phyloP scores from a whole-genome alignment of 768 basidiomycete genomes.

The Tulasnella sp. region DNA sequence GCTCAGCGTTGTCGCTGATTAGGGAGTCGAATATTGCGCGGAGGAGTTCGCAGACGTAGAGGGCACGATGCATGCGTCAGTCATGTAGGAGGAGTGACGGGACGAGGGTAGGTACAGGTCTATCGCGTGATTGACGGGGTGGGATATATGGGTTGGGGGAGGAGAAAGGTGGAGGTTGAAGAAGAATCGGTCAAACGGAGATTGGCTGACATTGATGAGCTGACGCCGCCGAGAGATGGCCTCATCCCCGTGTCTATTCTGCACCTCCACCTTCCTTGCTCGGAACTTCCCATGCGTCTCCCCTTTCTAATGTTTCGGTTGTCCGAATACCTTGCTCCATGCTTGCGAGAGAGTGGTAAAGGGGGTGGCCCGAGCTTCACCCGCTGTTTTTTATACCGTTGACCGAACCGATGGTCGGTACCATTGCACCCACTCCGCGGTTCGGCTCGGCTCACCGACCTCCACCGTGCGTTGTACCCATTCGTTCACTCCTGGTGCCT shows the following conservation, averaged over 20 bases:
- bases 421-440: not conserved
- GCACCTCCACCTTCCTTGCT: not conserved
- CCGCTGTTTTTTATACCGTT: not conserved
- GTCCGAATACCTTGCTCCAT: not conserved
- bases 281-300: not conserved
- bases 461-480: not conserved
- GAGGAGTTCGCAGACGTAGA: slow-evolving; percentile 13
- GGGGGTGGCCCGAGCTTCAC: not conserved
- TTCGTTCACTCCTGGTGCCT: not conserved
- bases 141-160: not conserved
- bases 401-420: not conserved
- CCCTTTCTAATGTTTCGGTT: not conserved
- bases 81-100: slow-evolving; percentile 1
- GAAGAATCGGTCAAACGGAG: not conserved
- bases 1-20: not conserved
- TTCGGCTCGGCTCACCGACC: not conserved
- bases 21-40: not conserved
- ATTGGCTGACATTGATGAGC: slow-evolving; percentile 1
- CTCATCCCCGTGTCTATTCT: not conserved
- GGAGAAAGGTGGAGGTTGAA: not conserved
- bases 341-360: not conserved
- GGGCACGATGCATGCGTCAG: slow-evolving; percentile 5
- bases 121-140: not conserved
- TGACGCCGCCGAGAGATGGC: not conserved
- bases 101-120: not conserved